Evolutionary conservation across 2,329 filamentous ascomycete species (phyloP), one percentile per base, ranked within the genome.

Genomic region (Exophiala aquamarina): DNA sequence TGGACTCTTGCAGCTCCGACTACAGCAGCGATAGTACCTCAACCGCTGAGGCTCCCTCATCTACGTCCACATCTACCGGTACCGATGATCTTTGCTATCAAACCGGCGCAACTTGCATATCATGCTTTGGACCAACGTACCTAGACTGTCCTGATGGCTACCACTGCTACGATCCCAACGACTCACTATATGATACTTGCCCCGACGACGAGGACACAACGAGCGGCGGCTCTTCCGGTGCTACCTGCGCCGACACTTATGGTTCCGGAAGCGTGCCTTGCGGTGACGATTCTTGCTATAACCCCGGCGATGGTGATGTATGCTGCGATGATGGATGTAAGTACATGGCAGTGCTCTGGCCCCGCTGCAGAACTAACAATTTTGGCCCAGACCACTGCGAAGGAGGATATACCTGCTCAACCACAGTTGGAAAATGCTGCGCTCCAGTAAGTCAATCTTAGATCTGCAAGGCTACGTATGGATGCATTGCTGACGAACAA

Each of bases 151-250:
- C 37, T 5, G 54, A 56, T 33, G 50, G 47, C 6, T 41, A 38
- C 9, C 44, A 54, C 31, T 56, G 54, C 45, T 56, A 56, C 31
- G 40, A 54, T 34, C 54, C 54, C 0, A 42, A 41, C 17, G 53
- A 56, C 41, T 50, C 54, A 18, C 9, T 28, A 5, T 56, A 51
- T 28, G 47, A 51, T 23, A 56, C 54, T 18, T 56, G 53, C 31
- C 50, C 53, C 2, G 50, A 53, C 18, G 34, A 34, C 19, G 17
- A 4, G 26, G 32, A n/a, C 15, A 21, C 32, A 2, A 20, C 15
- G 8, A 40, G 41, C 19, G 14, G n/a, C 18, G 34, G 26, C 33
- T 36, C 41, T 11, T 35, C 42, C 10, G 32, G 14, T 11, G 32
- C 20, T 13, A 43, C 37, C 11, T 44, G 41, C 35, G 41, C 13